Base-by-base conservation (phyloP, 2,329 filamentous ascomycete genomes). In the Penicillium hordei region DNA sequence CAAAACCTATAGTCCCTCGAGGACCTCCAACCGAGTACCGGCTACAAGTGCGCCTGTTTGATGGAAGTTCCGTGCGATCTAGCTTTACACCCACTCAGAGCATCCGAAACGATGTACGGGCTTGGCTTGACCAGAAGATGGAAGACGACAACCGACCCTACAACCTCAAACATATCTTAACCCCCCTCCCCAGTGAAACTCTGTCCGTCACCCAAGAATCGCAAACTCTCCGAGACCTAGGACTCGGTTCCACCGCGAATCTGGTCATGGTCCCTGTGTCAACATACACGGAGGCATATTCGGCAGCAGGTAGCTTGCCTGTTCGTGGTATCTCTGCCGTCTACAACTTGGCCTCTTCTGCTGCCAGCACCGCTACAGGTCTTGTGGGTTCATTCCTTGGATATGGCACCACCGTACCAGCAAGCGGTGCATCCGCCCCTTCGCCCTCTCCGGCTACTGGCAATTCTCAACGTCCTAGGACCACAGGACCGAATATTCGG, bases 131-230 rank as follows among this genome's bases (percentile, higher is more conserved):
- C 54, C 78, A 82, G 56, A 79, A 83, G 36, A 80, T 85, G 60
- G 78, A 73, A 12, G 83, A 84, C 43, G 83, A 82, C 21, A 78
- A 81, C 31, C 72, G 80, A 13, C 90, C 91, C 0, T 97, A 92
- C 73, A 89, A 83, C 13, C 93, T 97, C 76, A 91, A 92, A 69
- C 86, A 95, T 48, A 87, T 97, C 36, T 81, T 95, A 2, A 87
- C 89, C 0, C 93, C 93, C 0, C 77, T 86, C 21, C 90, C 91
- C 1, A 94, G 88, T 71, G 86, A 85, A 61, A 85, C 83, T 10
- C 86, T 97, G 57, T 87, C 89, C 34, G 83, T 87, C 5, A 81
- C 84, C 0, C 92, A 97, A 61, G 93, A 97, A 73, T 81, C 80
- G 36, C 79, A 87, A 62, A 81, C 82, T 0, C 80, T 97, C 0